Evolutionary conservation across 2,329 filamentous ascomycete genomes (phyloP), one percentile per base, ranked within the genome.

Genomic region (Orbilia ellipsospora): DNA sequence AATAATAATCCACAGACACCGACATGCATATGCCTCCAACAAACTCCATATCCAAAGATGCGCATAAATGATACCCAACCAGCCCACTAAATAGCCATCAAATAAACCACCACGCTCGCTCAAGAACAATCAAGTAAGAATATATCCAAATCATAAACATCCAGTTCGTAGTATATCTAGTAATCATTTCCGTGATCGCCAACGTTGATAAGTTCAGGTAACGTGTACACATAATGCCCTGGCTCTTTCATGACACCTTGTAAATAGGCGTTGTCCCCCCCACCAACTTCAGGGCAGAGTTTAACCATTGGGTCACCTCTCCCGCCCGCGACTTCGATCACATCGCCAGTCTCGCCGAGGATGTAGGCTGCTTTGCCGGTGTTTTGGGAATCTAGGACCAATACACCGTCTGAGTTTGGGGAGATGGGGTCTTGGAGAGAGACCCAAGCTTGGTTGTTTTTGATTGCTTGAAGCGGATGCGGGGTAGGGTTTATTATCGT

Each of bases 401-500:
- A 36, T 13, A 55, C 52, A 6, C 57, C 66, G 18, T 70, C 66
- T 1, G 66, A 70, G 51, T 63, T 63, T 57, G 66, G 57, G 13
- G 36, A 52, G 50, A 70, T 70, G 51, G 66, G 57, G 18, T 70
- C 66, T 63, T 70, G 66, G n/a, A 70, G 51, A 23, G 60, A 55
- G 42, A 51, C 36, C 66, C 66, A 70, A 28, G 50, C 66, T 23
- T 70, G 57, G 66, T 70, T 70, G 18, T 70, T 70, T 52, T 70
- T 70, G 23, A 70, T 70, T n/a, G 66, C 66, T 63, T 70, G 57
- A 16, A 70, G 66, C 12, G 57, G 42, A 26, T 70, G 42, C 2
- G 66, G 66, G 7, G 57, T 70, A 13, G 66, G 57, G 51, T 70
- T 70, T 70, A 70, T 63, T 70, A 70, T 70, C 51, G 66, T 70